Evolutionary conservation across 495 filamentous ascomycete genomes (phyloP).

Genomic region (Hypoxylon trugodes): DNA sequence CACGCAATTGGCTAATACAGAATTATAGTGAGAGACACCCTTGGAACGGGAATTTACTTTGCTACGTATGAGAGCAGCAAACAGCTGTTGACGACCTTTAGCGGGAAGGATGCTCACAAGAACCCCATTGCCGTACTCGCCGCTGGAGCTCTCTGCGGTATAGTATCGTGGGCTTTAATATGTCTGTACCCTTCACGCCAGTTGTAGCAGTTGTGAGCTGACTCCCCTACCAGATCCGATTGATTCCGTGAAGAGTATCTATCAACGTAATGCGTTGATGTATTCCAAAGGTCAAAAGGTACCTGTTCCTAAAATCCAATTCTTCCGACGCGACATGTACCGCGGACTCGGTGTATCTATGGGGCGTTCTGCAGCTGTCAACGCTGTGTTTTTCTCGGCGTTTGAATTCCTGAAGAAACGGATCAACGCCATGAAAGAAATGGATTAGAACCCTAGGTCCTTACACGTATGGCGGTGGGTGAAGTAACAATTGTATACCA

Average conservation of each 20-base stretch:
- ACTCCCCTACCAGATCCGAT: slow-evolving; percentile 66
- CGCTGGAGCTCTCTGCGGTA: slow-evolving; percentile 79
- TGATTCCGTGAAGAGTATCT: slow-evolving; percentile 83
- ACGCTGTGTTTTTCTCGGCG: slow-evolving; percentile 80
- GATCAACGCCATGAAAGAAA: slow-evolving; percentile 66
- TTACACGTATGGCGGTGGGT: background rate
- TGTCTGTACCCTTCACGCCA: slow-evolving; percentile 48
- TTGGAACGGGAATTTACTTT: slow-evolving; percentile 92
- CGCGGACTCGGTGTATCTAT: slow-evolving; percentile 81
- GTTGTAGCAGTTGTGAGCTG: slow-evolving; percentile 6
- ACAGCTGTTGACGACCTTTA: slow-evolving; percentile 78
- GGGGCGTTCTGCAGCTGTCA: slow-evolving; percentile 74
- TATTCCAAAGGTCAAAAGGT: slow-evolving; percentile 66
- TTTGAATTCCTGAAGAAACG: slow-evolving; percentile 80
- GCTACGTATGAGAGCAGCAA: slow-evolving; percentile 91
- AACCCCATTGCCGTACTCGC: slow-evolving; percentile 76
- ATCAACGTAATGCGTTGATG: slow-evolving; percentile 80
- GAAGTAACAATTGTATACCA: slow-evolving; percentile 21
- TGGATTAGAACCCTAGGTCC: slow-evolving; percentile 9
- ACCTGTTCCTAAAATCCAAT: slow-evolving; percentile 71
- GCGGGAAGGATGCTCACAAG: slow-evolving; percentile 70
- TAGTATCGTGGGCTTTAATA: slow-evolving; percentile 84
- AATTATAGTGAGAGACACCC: slow-evolving; percentile 78
- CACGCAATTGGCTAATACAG: slow-evolving; percentile 23
- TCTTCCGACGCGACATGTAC: slow-evolving; percentile 78